These are phyloP conservation scores for Ocimum tenuiflorum DNA, from an alignment of 257 asterid species.

Conservation along the genomic window DNA sequence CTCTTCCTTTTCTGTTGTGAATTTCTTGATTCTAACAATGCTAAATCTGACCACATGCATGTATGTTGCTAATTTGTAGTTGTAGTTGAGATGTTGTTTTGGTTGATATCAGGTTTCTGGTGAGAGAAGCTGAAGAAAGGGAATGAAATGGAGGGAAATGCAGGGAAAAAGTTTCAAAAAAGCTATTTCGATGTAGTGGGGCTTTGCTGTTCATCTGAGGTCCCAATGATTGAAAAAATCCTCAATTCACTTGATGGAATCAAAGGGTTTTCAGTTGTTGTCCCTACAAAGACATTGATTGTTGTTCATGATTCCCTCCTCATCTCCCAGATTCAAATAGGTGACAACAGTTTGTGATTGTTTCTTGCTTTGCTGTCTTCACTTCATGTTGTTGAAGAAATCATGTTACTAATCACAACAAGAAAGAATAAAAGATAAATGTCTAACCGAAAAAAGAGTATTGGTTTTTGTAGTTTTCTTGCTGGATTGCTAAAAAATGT, in stretches of 20 bases:
- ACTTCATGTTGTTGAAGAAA: neutral
- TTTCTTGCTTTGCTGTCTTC: no score
- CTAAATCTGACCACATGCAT: neutral
- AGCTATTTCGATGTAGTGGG: constrained; percentile 90
- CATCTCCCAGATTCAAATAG: constrained; percentile 54
- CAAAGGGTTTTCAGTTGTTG: constrained; percentile 48
- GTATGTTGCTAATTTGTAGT: neutral
- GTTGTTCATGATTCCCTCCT: constrained; percentile 50
- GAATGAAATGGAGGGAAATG: neutral
- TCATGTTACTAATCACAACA: neutral
- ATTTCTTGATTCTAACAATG: neutral
- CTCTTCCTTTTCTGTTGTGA: neutral
- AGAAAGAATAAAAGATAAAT: neutral
- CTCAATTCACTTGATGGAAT: constrained; percentile 60
- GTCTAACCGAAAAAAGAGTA: neutral
- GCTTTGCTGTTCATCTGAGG: constrained; percentile 33
- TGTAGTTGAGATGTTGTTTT: no score
- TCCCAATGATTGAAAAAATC: constrained; percentile 32
- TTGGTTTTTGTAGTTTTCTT: neutral
- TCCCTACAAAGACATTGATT: constrained; percentile 39
- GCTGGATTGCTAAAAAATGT: neutral
- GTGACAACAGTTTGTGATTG: constrained; percentile 22
- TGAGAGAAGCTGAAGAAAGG: neutral
- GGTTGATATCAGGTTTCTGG: neutral
- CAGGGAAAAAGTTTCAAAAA: constrained; percentile 37